Conservation (phyloP, 2,329 filamentous ascomycete genomes). For the Fusarium albidum region DNA sequence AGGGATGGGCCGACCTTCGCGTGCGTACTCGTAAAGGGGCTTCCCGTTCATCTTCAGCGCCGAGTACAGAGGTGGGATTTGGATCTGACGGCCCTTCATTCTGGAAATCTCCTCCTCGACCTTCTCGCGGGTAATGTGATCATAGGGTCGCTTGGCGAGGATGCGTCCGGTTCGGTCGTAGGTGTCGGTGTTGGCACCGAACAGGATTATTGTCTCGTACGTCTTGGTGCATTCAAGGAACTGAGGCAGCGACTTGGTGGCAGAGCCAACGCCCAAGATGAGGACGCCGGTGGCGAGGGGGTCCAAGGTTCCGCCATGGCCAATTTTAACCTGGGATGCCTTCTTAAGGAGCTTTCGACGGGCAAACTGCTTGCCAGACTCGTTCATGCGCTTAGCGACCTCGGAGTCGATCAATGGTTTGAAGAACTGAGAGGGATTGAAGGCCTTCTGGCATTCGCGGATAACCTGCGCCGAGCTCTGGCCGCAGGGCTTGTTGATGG, state of each 20-base stretch:
- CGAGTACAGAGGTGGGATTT: conserved; percentile 92
- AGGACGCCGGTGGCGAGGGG: conserved; percentile 93
- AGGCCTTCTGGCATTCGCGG: conserved; percentile 83
- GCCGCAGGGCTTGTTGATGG: conserved; percentile 90
- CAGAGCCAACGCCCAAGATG: conserved; percentile 85
- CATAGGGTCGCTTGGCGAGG: conserved; percentile 76
- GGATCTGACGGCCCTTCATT: conserved; percentile 85
- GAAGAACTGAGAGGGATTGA: conserved; percentile 84
- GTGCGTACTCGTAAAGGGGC: conserved; percentile 93
- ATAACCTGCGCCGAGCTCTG: conserved; percentile 91
- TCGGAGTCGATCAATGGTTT: conserved; percentile 77
- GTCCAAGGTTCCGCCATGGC: conserved; percentile 94
- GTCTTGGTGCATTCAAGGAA: conserved; percentile 92
- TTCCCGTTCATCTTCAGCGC: conserved; percentile 94
- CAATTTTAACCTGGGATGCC: conserved; percentile 83
- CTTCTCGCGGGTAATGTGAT: conserved; percentile 79
- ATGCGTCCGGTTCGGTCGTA: conserved; percentile 91
- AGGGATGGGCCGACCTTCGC: conserved; percentile 87
- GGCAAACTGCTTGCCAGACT: conserved; percentile 66
- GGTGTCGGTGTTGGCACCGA: conserved; percentile 90
- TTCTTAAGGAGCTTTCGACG: conserved; percentile 66
- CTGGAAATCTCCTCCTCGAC: conserved; percentile 79
- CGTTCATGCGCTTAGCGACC: conserved; percentile 60
- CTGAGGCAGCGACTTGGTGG: conserved; percentile 80
- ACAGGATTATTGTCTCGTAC: conserved; percentile 89